Evolutionary conservation across 345 rosid species (phyloP).

Genomic region (Aquilaria yunnanensis): DNA sequence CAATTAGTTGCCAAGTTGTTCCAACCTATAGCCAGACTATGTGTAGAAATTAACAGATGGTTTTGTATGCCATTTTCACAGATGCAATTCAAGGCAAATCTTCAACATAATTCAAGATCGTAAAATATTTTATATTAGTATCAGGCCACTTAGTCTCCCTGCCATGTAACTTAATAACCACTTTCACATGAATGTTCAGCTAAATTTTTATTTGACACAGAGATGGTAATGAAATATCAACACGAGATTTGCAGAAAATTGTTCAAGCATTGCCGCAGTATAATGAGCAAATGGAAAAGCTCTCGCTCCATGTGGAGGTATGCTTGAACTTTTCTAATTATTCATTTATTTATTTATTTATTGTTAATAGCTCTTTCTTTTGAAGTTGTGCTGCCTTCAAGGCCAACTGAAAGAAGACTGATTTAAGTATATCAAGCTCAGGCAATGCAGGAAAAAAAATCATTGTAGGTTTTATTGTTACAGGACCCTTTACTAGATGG

Average conservation of each 20-base stretch:
- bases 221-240: conserved; percentile 79
- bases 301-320: conserved; percentile 94
- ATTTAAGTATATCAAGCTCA: no score
- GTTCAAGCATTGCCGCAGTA: conserved; percentile 93
- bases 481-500: no score
- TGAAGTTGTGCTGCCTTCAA: background rate
- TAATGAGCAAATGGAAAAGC: conserved; percentile 76
- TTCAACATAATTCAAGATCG: background rate
- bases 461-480: no score
- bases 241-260: conserved; percentile 87
- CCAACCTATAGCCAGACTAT: no score
- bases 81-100: background rate
- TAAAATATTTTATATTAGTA: no score
- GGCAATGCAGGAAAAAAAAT: no score
- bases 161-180: background rate
- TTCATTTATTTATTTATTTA: background rate
- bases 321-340: conserved; percentile 16
- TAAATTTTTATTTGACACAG: conserved; percentile 29
- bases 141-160: no score
- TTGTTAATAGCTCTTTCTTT: background rate
- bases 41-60: no score
- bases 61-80: no score
- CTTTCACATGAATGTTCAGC: no score
- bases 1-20: no score
- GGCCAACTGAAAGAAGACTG: no score